Evolutionary conservation across 139 green algal genomes (phyloP), one percentile per base, ranked within the genome.

Genomic region (Micractinium sp.): DNA sequence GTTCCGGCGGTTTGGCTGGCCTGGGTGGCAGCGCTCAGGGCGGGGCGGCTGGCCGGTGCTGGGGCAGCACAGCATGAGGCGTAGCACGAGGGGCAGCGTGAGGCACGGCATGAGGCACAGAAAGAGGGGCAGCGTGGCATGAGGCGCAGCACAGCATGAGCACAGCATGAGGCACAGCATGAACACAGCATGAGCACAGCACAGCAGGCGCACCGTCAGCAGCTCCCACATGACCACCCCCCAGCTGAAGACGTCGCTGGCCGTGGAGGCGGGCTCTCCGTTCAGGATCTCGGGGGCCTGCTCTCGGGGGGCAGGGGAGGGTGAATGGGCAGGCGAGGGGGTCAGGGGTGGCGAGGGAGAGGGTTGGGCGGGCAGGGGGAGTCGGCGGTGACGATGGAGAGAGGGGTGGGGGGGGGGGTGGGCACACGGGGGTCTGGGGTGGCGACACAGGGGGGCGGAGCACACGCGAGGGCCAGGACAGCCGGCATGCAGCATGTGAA

Each of bases 201-300:
- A 9, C 47, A 9, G 47, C 47, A 56, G 47, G 47, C 47, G 47
- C 47, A 56, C 67, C 77, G 77, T 63, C 22, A 83, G 77, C 91
- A 97, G 81, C 93, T 94, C 92, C 92, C 92, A 94, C 90, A 94
- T 89, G 85, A 94, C 92, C 35, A 94, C 89, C 27, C 92, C 92
- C 80, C 93, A 94, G 41, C 76, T 89, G 89, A 94, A 94, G 29
- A 94, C 89, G 85, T 94, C 92, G n/a, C 79, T 88, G 82, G 87
- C 84, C 63, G 86, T 85, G 81, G 87, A 93, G 89, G 93, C 93
- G 36, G 83, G 83, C 29, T 83, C 78, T 29, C 91, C 92, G 1
- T 66, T 73, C 56, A 94, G 86, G 20, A 94, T 90, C 83, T 94
- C 92, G 12, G 92, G 92, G 3, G 91, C 89, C 86, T 93, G 91